Evolutionary conservation across 2,329 filamentous ascomycete genomes (phyloP).

Genomic region (Microsporum canis): DNA sequence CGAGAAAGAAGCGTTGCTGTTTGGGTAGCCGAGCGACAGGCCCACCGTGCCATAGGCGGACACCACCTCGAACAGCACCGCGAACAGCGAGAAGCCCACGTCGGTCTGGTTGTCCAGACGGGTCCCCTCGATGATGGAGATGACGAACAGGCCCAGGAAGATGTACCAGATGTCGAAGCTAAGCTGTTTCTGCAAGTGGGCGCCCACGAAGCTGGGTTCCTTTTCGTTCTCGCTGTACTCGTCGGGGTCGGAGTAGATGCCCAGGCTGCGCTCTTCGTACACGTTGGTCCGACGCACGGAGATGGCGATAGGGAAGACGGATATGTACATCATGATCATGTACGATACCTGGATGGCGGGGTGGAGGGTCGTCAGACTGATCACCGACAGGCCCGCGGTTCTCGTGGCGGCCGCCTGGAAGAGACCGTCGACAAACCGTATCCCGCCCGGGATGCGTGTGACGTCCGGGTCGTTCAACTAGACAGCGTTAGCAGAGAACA

Average conservation of each 20-base stretch:
- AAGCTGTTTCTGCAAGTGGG: constrained; percentile 82
- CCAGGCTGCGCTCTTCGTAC: constrained; percentile 68
- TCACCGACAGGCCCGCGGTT: constrained; percentile 78
- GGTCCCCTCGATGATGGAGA: constrained; percentile 73
- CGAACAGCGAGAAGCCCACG: constrained; percentile 54
- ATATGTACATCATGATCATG: constrained; percentile 99
- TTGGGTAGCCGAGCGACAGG: constrained; percentile 69
- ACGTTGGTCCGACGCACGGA: constrained; percentile 89
- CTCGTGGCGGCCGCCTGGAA: constrained; percentile 85
- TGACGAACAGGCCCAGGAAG: constrained; percentile 84
- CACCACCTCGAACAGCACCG: constrained; percentile 70
- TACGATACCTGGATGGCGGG: constrained; percentile 90
- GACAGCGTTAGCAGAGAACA: constrained; percentile 16
- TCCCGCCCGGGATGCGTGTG: constrained; percentile 55
- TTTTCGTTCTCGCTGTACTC: constrained; percentile 47
- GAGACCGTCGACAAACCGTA: constrained; percentile 70
- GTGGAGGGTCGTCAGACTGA: constrained; percentile 67
- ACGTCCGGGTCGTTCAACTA: constrained; percentile 63
- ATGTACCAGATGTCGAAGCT: constrained; percentile 98
- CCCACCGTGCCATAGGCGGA: constrained; percentile 93
- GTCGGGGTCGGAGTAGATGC: constrained; percentile 61
- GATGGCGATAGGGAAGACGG: constrained; percentile 91
- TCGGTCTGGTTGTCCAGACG: constrained; percentile 53
- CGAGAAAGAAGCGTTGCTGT: constrained; percentile 66
- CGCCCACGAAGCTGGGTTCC: constrained; percentile 72